These are phyloP conservation scores for Camellia lanceoleosa DNA, from an alignment of 148 eudicot species.

Conservation along the genomic window DNA sequence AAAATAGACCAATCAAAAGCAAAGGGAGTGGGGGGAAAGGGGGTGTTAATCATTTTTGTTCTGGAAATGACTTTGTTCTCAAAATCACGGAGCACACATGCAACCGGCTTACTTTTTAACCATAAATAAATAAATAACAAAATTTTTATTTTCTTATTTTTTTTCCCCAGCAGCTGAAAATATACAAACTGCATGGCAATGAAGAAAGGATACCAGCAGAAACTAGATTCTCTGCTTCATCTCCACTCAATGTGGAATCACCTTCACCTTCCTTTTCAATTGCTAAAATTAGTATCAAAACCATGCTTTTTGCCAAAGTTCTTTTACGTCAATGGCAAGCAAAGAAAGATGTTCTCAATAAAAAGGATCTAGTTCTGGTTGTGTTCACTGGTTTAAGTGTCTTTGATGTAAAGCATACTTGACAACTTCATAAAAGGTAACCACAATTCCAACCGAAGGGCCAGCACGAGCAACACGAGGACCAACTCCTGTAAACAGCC, in stretches of 20 bases:
- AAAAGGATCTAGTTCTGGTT: background rate
- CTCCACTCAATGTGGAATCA: background rate
- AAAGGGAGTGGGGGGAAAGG: too few species aligned
- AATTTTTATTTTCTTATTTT: too few species aligned
- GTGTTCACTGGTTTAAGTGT: slow-evolving; percentile 18
- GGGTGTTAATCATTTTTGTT: too few species aligned
- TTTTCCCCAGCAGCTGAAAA: background rate
- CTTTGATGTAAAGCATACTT: slow-evolving; percentile 52
- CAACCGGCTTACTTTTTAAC: too few species aligned
- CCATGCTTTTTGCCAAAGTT: background rate
- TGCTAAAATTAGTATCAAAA: background rate
- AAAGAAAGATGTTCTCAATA: background rate
- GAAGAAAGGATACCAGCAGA: background rate
- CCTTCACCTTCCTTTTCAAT: too few species aligned
- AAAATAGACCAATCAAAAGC: too few species aligned
- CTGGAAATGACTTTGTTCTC: too few species aligned
- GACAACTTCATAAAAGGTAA: slow-evolving; percentile 86
- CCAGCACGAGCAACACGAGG: slow-evolving; percentile 95
- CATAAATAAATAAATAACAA: too few species aligned
- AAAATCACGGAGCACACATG: too few species aligned
- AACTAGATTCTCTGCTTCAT: background rate
- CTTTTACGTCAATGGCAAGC: background rate
- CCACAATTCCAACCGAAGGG: slow-evolving; percentile 89
- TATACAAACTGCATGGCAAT: background rate
- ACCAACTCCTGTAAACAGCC: slow-evolving; percentile 70